Evolutionary conservation across 345 rosid species (phyloP), one percentile per base, ranked within the genome.

Genomic region (Linum usitatissimum): DNA sequence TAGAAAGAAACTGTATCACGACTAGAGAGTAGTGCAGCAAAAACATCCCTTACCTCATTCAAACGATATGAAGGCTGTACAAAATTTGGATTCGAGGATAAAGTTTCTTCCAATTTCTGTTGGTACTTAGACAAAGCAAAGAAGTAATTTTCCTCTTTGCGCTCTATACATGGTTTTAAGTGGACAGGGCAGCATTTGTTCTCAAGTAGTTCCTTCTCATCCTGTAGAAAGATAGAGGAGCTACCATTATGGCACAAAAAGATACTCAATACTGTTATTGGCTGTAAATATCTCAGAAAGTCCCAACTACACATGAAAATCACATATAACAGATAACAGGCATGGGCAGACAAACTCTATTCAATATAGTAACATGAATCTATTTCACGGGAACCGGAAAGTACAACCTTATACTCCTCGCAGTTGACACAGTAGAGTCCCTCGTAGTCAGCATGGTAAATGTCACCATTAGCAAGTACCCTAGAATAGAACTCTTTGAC

Each of bases 351-450:
- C 38, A 34, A 23, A 23, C 28, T 34, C 1, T 34, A 34, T 34
- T 4, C 38, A 34, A 7, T 7, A 34, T 4, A 34, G 38, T 5
- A 34, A 34, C 4, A 34, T 34, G 38, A 34, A 34, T 1, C 38
- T 34, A 34, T 3, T 31, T 31, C 36, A 31, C 36, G 6, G 36
- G 36, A 31, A 31, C 36, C 3, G 17, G 31, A 66, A 60, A 15
- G 30, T 61, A 51, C 53, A 19, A 92, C 98, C 95, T 92, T 92
- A 66, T 86, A 88, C 76, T 92, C 98, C 83, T 92, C 93, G 69
- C 95, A 92, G 74, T 88, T 92, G 64, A 92, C 81, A 75, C 98
- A 92, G 75, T 92, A 92, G 38, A 86, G 79, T 1, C 98, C 98
- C 72, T 86, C 96, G 34, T 92, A 92, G 74, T 92, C 93, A 61